Evolutionary conservation across 352 stramenopile genomes (phyloP).

Genomic region (Phytophthora sp.): DNA sequence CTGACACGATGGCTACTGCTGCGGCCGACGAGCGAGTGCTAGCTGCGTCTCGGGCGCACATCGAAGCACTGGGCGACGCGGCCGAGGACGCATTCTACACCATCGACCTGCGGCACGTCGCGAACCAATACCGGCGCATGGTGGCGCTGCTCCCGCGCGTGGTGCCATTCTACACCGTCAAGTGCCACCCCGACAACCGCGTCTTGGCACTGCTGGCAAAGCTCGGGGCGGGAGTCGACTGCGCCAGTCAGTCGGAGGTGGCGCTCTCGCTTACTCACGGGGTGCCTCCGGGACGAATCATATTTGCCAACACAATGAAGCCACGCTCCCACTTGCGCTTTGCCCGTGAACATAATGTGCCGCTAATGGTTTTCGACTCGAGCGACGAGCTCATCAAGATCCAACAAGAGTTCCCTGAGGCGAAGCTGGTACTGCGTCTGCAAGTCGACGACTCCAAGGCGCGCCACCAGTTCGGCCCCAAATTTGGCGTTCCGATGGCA

Average conservation of each 20-base stretch:
- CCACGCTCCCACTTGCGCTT: slow-evolving; percentile 70
- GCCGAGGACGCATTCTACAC: slow-evolving; percentile 73
- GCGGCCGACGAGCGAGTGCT: slow-evolving; percentile 11
- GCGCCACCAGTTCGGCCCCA: slow-evolving; percentile 78
- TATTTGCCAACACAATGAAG: slow-evolving; percentile 94
- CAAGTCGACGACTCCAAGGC: slow-evolving; percentile 88
- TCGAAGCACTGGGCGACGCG: slow-evolving; percentile 23
- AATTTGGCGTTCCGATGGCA: slow-evolving; percentile 78
- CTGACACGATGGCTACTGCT: slow-evolving; percentile 5
- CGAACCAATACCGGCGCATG: slow-evolving; percentile 55
- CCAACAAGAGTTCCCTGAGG: slow-evolving; percentile 42
- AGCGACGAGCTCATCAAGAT: slow-evolving; percentile 82
- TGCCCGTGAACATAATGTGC: slow-evolving; percentile 59
- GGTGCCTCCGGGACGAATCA: slow-evolving; percentile 64
- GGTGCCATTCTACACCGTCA: slow-evolving; percentile 91
- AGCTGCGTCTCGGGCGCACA: slow-evolving; percentile 30
- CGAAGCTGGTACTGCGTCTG: slow-evolving; percentile 73
- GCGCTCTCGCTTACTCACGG: slow-evolving; percentile 64
- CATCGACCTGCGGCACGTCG: slow-evolving; percentile 57
- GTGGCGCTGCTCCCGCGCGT: slow-evolving; percentile 52
- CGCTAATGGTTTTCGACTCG: slow-evolving; percentile 89
- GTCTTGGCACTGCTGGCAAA: slow-evolving; percentile 55
- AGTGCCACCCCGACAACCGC: slow-evolving; percentile 86
- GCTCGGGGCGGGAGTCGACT: slow-evolving; percentile 83
- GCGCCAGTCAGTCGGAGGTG: slow-evolving; percentile 84